Percentiles rank a stretch among this genome's conserved stretches.
Conservation (phyloP, 352 stramenopile species). For the Phytophthora multivora region DNA sequence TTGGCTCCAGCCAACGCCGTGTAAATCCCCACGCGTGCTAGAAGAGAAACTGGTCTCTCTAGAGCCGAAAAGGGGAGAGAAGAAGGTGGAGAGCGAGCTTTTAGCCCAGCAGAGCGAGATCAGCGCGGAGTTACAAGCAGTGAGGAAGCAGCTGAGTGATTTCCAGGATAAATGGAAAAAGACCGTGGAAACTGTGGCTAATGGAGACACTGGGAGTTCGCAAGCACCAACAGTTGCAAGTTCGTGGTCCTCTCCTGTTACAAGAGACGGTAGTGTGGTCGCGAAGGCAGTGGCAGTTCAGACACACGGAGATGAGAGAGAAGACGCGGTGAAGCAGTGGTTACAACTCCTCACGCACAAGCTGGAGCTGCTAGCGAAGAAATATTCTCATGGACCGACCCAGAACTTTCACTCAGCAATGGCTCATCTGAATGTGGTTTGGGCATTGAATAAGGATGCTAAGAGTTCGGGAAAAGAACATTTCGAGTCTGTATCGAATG, state of each 20-base stretch:
- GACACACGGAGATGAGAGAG: conserved; percentile 29
- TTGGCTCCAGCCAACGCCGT: conserved; percentile 22
- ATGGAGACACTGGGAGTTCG: conserved; percentile 10
- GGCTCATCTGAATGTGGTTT: conserved; percentile 18
- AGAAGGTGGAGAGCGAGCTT: conserved; percentile 23
- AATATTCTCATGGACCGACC: conserved; percentile 46
- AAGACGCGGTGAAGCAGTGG: conserved; percentile 51
- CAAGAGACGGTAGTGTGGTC: not conserved
- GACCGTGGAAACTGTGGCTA: conserved; percentile 4
- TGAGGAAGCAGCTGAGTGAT: conserved; percentile 50
- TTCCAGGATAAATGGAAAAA: conserved; percentile 54
- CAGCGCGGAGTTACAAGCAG: conserved; percentile 40
- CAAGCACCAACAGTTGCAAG: conserved; percentile 20
- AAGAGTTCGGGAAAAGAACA: not conserved
- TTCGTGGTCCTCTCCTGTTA: conserved; percentile 24
- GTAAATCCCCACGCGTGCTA: conserved; percentile 13
- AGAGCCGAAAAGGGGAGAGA: conserved; percentile 1
- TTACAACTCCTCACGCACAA: conserved; percentile 51
- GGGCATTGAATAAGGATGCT: not conserved
- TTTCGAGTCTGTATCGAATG: not conserved
- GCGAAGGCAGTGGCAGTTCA: conserved; percentile 13
- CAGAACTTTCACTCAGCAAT: conserved; percentile 29
- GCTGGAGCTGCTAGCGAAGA: conserved; percentile 38
- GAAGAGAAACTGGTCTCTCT: conserved; percentile 11
- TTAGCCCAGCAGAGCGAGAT: conserved; percentile 41